A percentile compares a stretch with the other conserved stretches of the same genome.
These are phyloP conservation scores for Copromyces sp. DNA, from an alignment of 495 filamentous ascomycete species.

Conservation along the genomic window DNA sequence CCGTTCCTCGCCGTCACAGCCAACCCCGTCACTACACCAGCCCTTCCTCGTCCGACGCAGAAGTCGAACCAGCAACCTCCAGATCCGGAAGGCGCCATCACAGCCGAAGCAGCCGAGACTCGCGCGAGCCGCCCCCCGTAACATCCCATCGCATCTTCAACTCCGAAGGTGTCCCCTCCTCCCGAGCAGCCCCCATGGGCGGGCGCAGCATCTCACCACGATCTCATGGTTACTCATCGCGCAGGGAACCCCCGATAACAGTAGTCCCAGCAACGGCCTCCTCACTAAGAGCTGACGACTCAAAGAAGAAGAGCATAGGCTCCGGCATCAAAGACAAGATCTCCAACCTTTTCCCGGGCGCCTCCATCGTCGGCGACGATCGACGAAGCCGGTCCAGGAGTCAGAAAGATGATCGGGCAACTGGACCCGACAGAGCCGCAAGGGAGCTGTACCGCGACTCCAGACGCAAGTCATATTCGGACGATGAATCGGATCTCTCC, in stretches of 20 bases:
- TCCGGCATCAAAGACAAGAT: conserved; percentile 17
- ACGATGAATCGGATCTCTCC: conserved; percentile 12
- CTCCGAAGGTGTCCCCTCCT: conserved; percentile 9
- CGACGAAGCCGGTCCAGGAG: conserved; percentile 15
- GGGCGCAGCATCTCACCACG: conserved; percentile 8
- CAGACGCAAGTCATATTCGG: conserved; percentile 13
- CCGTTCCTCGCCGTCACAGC: conserved; percentile 16
- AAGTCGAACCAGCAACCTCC: neutral
- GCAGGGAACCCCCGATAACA: conserved; percentile 4
- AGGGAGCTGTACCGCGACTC: conserved; percentile 1
- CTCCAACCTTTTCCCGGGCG: conserved; percentile 13
- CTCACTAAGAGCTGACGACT: conserved; percentile 6
- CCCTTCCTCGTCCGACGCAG: neutral
- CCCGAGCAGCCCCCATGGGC: neutral
- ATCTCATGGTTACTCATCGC: conserved; percentile 4
- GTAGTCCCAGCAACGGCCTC: neutral
- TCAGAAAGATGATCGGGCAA: conserved; percentile 5
- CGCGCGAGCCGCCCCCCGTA: conserved; percentile 15
- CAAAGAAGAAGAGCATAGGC: conserved; percentile 8
- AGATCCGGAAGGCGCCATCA: conserved; percentile 6
- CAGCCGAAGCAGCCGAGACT: conserved; percentile 14
- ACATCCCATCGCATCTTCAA: conserved; percentile 16
- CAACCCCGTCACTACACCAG: conserved; percentile 10
- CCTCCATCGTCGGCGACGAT: conserved; percentile 2
- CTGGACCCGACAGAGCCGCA: neutral